phyloP scores from a whole-genome alignment of 2,329 filamentous ascomycete species.

The Stachybotrys echinatus region DNA sequence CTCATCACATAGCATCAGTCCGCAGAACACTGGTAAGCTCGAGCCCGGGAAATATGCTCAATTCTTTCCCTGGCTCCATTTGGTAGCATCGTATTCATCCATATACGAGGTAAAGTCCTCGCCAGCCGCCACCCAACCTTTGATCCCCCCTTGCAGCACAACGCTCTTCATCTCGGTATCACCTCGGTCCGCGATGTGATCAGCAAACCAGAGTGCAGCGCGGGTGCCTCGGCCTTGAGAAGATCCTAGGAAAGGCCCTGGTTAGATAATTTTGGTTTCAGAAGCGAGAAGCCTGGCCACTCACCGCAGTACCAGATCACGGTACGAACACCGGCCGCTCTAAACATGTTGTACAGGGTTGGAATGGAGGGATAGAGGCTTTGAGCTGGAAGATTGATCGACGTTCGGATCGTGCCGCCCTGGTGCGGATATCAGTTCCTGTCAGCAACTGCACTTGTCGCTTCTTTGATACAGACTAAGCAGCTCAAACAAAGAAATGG shows the following conservation, averaged over 20 bases:
- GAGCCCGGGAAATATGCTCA: too few species aligned
- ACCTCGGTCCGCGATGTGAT: conserved; percentile 37
- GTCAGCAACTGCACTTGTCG: neutral
- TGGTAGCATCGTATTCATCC: conserved; percentile 36
- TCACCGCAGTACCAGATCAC: conserved; percentile 46
- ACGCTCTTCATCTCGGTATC: conserved; percentile 40
- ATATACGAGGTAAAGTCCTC: conserved; percentile 40
- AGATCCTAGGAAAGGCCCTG: conserved; percentile 34
- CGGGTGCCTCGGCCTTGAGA: conserved; percentile 48
- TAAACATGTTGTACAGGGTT: conserved; percentile 34
- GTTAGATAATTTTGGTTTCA: neutral
- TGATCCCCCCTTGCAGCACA: conserved; percentile 46
- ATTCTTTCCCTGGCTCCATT: too few species aligned
- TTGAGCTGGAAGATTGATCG: conserved; percentile 47
- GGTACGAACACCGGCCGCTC: conserved; percentile 29
- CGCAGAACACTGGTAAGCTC: too few species aligned
- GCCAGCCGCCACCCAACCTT: conserved; percentile 46
- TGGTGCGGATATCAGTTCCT: conserved; percentile 13
- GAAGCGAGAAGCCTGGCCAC: conserved; percentile 6
- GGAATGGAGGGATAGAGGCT: conserved; percentile 37
- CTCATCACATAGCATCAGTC: too few species aligned
- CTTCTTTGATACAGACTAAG: neutral
- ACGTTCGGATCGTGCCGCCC: conserved; percentile 51
- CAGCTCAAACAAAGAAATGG: neutral
- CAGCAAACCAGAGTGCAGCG: conserved; percentile 50